Percentiles rank a stretch among this genome's conserved stretches.
Evolutionary conservation across 2,329 filamentous ascomycete genomes (phyloP).

Genomic region (Colletotrichum siamense): DNA sequence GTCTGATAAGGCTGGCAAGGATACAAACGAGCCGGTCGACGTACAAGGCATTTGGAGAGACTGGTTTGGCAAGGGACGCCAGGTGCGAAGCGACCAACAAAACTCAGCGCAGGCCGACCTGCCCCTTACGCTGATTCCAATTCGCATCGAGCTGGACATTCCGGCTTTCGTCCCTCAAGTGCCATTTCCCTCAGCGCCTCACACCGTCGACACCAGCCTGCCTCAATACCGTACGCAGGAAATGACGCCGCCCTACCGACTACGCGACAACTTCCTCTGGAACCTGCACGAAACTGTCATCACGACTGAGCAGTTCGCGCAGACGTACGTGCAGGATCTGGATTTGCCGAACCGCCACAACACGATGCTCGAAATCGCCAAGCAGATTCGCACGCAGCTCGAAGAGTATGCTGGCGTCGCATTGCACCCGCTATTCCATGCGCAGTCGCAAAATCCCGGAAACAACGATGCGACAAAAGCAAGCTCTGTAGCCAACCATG

Average conservation of each 20-base stretch:
- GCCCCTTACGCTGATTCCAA: slow-evolving; percentile 90
- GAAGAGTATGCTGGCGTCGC: slow-evolving; percentile 97
- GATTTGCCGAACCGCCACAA: slow-evolving; percentile 80
- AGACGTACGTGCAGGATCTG: slow-evolving; percentile 86
- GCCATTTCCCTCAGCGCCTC: slow-evolving; percentile 62
- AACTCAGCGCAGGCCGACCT: slow-evolving; percentile 73
- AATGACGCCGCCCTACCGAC: slow-evolving; percentile 79
- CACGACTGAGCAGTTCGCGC: slow-evolving; percentile 96
- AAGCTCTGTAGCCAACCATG: slow-evolving; percentile 35
- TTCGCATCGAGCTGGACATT: slow-evolving; percentile 94
- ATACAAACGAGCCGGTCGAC: slow-evolving; percentile 78
- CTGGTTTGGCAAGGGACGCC: slow-evolving; percentile 83
- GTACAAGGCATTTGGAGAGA: slow-evolving; percentile 93
- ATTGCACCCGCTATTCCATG: slow-evolving; percentile 89
- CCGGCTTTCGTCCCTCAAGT: slow-evolving; percentile 74
- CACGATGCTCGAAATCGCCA: slow-evolving; percentile 82
- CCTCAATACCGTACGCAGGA: slow-evolving; percentile 84
- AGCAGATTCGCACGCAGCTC: slow-evolving; percentile 91
- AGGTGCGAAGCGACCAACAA: slow-evolving; percentile 62
- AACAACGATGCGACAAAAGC: slow-evolving; percentile 33
- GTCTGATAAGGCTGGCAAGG: slow-evolving; percentile 82
- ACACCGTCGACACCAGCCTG: slow-evolving; percentile 70
- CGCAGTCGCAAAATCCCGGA: slow-evolving; percentile 40
- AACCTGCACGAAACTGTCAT: slow-evolving; percentile 94
- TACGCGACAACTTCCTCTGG: slow-evolving; percentile 97